Evolutionary conservation across 768 basidiomycete genomes (phyloP).

Genomic region (Leccinum incarnatum): DNA sequence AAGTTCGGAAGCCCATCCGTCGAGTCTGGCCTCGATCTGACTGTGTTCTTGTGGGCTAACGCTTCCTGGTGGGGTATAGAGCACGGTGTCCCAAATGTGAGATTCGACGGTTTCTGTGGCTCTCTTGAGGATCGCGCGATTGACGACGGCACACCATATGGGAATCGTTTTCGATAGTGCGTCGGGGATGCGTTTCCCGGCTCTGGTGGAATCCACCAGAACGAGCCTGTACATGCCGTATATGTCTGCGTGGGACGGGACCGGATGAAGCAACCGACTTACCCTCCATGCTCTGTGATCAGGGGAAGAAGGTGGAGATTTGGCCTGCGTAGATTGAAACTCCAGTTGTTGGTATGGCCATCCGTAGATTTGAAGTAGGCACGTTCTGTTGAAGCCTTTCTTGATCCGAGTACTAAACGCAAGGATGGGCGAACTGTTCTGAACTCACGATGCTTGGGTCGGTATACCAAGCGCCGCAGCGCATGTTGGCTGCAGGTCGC

Average conservation of each 20-base stretch:
- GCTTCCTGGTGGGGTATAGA: conserved; percentile 69
- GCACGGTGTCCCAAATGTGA: conserved; percentile 48
- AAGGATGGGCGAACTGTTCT: not conserved
- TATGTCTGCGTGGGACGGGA: not conserved
- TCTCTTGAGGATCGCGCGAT: conserved; percentile 48
- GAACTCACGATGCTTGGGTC: conserved; percentile 58
- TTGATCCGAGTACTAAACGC: not conserved
- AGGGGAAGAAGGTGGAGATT: conserved; percentile 76
- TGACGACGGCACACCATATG: conserved; percentile 91
- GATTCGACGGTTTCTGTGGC: not conserved
- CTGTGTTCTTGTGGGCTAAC: conserved; percentile 75
- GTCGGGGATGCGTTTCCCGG: conserved; percentile 93
- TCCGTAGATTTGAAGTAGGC: conserved; percentile 95
- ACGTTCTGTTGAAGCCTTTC: conserved; percentile 14
- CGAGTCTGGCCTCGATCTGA: conserved; percentile 68
- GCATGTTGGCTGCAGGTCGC: conserved; percentile 67
- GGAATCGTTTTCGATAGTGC: conserved; percentile 92
- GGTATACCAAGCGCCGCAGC: conserved; percentile 94
- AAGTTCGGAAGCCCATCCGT: conserved; percentile 67
- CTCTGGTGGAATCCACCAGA: conserved; percentile 88
- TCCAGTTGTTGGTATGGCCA: conserved; percentile 83
- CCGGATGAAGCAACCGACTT: conserved; percentile 16
- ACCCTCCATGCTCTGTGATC: conserved; percentile 60
- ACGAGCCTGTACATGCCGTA: conserved; percentile 50
- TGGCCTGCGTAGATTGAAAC: conserved; percentile 77